Base-by-base conservation (phyloP, 1,139 yeast species). In the Pichia sp. region DNA sequence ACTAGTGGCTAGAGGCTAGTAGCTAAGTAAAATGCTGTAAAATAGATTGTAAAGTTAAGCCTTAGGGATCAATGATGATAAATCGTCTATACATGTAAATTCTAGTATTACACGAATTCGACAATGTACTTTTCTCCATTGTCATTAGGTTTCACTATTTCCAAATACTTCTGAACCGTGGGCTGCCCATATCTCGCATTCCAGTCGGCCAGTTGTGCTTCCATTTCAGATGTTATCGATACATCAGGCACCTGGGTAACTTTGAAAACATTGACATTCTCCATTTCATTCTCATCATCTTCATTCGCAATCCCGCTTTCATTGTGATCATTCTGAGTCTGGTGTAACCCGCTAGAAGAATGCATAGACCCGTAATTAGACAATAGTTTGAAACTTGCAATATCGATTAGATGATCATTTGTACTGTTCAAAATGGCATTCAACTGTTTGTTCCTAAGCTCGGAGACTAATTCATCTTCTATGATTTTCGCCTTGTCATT, bases 331-430 rank as follows among this genome's bases (percentile, higher is more conserved):
- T 17, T 23, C 2, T 22, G 13, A 13, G 22, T 20, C n/a, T n/a
- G n/a, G n/a, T n/a, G n/a, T n/a, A n/a, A n/a, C n/a, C n/a, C n/a
- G n/a, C n/a, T n/a, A n/a, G n/a, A n/a, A n/a, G n/a, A n/a, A 11
- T n/a, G 12, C 8, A 17, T 21, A 2, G 35, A 29, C 8, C 40
- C 38, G 29, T 36, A 32, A 13, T 27, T 33, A 4, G 40, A 27
- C 35, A 37, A 28, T 11, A 48, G 32, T 32, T 40, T 37, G 15
- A 40, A 26, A 7, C 32, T 35, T 7, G 37, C 14, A 19, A 52
- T 39, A 37, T 53, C 57, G n/a, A 53, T 47, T 16, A 54, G 34
- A 32, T 54, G 51, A 16, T 56, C 61, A 36, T 54, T 53, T 6
- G 60, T 54, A 12, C 56, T 46, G 31, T 53, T 53, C 12, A 56